Conservation (phyloP, 345 rosid genomes). For the Brassica carinata region DNA sequence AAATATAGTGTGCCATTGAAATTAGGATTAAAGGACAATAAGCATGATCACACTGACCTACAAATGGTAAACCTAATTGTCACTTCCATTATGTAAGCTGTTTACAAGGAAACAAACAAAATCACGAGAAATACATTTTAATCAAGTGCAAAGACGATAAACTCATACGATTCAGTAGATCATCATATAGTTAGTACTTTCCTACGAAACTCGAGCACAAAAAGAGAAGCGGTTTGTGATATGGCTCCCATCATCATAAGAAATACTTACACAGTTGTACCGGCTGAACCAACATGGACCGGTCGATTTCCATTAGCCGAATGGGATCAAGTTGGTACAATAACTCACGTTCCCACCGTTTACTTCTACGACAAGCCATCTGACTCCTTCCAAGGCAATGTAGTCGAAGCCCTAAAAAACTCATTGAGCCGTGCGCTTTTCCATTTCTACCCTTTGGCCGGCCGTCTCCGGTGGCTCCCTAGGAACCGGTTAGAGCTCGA, state of each 20-base stretch:
- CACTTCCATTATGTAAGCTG: conserved; percentile 30
- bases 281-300: conserved; percentile 47
- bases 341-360: conserved; percentile 64
- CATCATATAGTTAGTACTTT: conserved; percentile 11
- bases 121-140: conserved; percentile 33
- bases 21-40: conserved; percentile 7
- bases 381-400: conserved; percentile 31
- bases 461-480: conserved; percentile 57
- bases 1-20: not conserved
- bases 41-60: conserved; percentile 30
- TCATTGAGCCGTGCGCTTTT: conserved; percentile 48
- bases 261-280: conserved; percentile 40
- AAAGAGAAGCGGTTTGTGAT: not conserved
- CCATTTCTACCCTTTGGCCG: conserved; percentile 62
- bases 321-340: conserved; percentile 57
- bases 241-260: conserved; percentile 21
- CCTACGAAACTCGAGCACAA: not conserved
- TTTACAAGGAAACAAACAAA: conserved; percentile 39
- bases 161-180: not conserved
- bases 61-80: conserved; percentile 10
- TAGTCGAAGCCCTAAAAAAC: conserved; percentile 40
- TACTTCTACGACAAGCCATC: conserved; percentile 53
- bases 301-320: conserved; percentile 50
- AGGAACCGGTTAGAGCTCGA: conserved; percentile 51
- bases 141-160: not conserved